Conservation (phyloP, 257 asterid genomes). For the Jacaranda copaia region DNA sequence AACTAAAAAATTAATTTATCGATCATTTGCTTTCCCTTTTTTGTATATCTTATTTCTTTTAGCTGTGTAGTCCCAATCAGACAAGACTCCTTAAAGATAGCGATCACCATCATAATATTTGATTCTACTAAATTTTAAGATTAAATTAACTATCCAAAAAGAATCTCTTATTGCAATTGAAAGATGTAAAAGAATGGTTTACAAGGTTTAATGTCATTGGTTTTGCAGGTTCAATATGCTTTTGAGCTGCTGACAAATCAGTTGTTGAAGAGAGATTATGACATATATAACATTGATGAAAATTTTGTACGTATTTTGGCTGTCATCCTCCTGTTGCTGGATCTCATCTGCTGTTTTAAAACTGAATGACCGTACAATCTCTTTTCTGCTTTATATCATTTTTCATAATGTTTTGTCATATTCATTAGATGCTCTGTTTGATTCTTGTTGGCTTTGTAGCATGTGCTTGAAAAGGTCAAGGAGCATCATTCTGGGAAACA, state of each 20-base stretch:
- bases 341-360: slow-evolving; percentile 19
- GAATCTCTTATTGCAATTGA: slow-evolving; percentile 28
- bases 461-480: slow-evolving; percentile 63
- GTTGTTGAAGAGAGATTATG: slow-evolving; percentile 94
- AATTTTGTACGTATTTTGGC: slow-evolving; percentile 59
- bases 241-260: slow-evolving; percentile 85
- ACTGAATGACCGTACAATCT: slow-evolving; percentile 3
- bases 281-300: slow-evolving; percentile 79
- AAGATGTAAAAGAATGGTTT: slow-evolving; percentile 19
- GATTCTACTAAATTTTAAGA: slow-evolving; percentile 1
- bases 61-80: not conserved
- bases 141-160: slow-evolving; percentile 23
- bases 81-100: slow-evolving; percentile 17
- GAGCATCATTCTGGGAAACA: slow-evolving; percentile 56
- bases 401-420: not conserved
- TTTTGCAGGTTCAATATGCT: slow-evolving; percentile 89
- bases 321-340: slow-evolving; percentile 26
- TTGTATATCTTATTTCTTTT: slow-evolving; percentile 15
- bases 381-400: slow-evolving; percentile 30
- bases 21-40: not conserved
- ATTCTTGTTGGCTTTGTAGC: slow-evolving; percentile 54
- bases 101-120: slow-evolving; percentile 21
- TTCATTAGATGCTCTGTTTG: slow-evolving; percentile 24
- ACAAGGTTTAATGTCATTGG: slow-evolving; percentile 27
- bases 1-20: not conserved